Base-by-base conservation (phyloP, 129 eudicot species). In the Chrysanthemum lavandulifolium region DNA sequence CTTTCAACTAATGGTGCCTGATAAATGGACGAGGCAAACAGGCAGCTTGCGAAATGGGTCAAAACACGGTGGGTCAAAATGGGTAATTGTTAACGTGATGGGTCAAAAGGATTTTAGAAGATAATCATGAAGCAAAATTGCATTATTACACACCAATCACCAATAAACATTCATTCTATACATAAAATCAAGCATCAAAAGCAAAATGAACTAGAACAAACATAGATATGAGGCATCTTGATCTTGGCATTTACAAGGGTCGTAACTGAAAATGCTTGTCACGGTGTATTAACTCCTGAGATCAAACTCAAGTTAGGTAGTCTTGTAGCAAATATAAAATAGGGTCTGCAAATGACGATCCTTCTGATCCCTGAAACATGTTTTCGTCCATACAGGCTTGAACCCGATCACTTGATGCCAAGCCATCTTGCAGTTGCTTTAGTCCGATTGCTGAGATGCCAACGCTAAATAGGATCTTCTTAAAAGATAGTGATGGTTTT, bases 341-440 rank as follows among this genome's bases (percentile, higher is more conserved):
- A 43, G 83, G 75, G 43, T 66, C 83, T 4, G 81, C 78, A 67
- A 57, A 74, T 23, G 88, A 67, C 75, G 87, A 51, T 68, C 86
- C 85, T 50, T 85, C 88, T 27, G 85, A 61, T 43, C 82, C 80
- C 76, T 88, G 81, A 74, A 88, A 81, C 82, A 88, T 83, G 70
- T 84, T 89, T n/a, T 96, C 93, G 4, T 91, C 97, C 97, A 91
- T 88, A 45, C 96, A 87, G 48, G 96, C 96, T 82, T 88, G 96
- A 56, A 92, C 84, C 14, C 94, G 93, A 23, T 86, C 81, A n/a
- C 79, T 78, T 27, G 78, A 78, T 16, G 85, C 77, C 77, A 86
- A 63, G 4, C 84, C 89, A 51, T 88, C 80, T 59, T 85, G 52
- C 61, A 92, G 60, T 73, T 76, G 80, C 74, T 82, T 88, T 62